These are phyloP conservation scores for Vanrija humicola DNA, from an alignment of 1,284 basidiomycete species.

Conservation along the genomic window DNA sequence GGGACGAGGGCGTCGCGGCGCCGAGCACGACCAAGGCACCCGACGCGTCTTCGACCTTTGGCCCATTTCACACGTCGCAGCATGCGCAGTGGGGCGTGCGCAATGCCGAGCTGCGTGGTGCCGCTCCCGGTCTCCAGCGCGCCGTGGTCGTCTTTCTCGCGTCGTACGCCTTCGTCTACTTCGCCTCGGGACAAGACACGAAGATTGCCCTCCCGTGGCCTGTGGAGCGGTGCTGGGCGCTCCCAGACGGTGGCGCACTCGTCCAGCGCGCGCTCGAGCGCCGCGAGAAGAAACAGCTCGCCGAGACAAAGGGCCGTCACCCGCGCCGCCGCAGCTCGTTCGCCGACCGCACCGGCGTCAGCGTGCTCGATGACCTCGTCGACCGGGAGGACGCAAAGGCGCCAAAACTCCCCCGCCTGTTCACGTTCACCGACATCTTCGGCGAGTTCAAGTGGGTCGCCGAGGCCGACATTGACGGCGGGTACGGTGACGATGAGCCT, in stretches of 20 bases:
- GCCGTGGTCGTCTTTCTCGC: slow-evolving; percentile 75
- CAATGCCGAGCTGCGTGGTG: not conserved
- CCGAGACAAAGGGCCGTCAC: not conserved
- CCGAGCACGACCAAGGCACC: slow-evolving; percentile 24
- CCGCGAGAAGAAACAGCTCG: slow-evolving; percentile 13
- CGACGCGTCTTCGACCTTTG: slow-evolving; percentile 33
- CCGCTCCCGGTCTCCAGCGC: slow-evolving; percentile 34
- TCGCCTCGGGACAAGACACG: slow-evolving; percentile 68
- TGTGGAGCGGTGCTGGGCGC: slow-evolving; percentile 71
- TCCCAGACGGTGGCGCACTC: slow-evolving; percentile 48
- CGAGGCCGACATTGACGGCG: slow-evolving; percentile 23
- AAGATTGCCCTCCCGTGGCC: slow-evolving; percentile 78
- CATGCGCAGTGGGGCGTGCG: slow-evolving; percentile 4
- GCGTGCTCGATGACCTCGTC: slow-evolving; percentile 55
- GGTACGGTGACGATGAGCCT: not conserved
- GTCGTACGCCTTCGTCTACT: slow-evolving; percentile 67
- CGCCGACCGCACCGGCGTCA: slow-evolving; percentile 25
- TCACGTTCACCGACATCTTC: slow-evolving; percentile 68
- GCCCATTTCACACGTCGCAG: slow-evolving; percentile 43
- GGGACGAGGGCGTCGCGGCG: too few species aligned
- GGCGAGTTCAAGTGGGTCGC: slow-evolving; percentile 65
- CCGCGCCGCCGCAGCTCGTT: slow-evolving; percentile 14
- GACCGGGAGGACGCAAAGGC: slow-evolving; percentile 61
- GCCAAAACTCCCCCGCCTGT: slow-evolving; percentile 62
- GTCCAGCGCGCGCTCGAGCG: slow-evolving; percentile 61